A percentile compares a stretch with the other conserved stretches of the same genome.
Conservation (phyloP, 2,329 filamentous ascomycete genomes). For the Ophidiomyces ophidiicola region DNA sequence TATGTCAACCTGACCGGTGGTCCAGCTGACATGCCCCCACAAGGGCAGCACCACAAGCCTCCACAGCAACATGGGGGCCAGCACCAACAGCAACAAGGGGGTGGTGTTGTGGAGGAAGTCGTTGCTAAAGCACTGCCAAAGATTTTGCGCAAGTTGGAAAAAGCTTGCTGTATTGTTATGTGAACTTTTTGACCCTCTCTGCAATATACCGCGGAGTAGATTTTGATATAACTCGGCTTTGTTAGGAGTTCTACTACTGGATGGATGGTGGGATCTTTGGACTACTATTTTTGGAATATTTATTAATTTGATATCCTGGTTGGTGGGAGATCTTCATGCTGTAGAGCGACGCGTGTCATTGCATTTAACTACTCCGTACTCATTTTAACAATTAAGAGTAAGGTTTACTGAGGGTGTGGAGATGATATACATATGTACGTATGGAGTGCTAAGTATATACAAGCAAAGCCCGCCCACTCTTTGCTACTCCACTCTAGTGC, state of each 20-base stretch:
- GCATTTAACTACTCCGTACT: too few relatives aligned
- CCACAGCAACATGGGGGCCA: conserved; percentile 20
- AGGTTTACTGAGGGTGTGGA: too few relatives aligned
- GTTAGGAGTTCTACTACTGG: background rate
- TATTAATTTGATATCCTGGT: too few relatives aligned
- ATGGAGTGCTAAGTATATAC: too few relatives aligned
- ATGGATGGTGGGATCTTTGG: too few relatives aligned
- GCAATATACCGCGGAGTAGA: background rate
- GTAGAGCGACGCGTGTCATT: too few relatives aligned
- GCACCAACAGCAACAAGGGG: conserved; percentile 40
- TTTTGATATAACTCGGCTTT: background rate
- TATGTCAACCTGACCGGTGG: conserved; percentile 76
- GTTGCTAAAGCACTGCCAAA: conserved; percentile 50
- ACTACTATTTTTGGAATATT: too few relatives aligned
- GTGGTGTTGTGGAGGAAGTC: conserved; percentile 48
- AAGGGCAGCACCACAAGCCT: conserved; percentile 22
- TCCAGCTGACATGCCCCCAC: conserved; percentile 41
- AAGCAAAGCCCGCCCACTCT: too few relatives aligned
- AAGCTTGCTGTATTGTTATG: conserved; percentile 64
- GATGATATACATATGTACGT: too few relatives aligned
- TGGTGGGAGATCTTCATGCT: too few relatives aligned
- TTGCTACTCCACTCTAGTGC: too few relatives aligned
- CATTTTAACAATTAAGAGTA: too few relatives aligned
- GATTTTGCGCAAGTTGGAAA: conserved; percentile 53
- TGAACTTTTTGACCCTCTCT: conserved; percentile 28